A percentile compares a stretch with the other conserved stretches of the same genome.
Conservation (phyloP, 2,329 filamentous ascomycete species). For the Exophiala lecanii-corni region DNA sequence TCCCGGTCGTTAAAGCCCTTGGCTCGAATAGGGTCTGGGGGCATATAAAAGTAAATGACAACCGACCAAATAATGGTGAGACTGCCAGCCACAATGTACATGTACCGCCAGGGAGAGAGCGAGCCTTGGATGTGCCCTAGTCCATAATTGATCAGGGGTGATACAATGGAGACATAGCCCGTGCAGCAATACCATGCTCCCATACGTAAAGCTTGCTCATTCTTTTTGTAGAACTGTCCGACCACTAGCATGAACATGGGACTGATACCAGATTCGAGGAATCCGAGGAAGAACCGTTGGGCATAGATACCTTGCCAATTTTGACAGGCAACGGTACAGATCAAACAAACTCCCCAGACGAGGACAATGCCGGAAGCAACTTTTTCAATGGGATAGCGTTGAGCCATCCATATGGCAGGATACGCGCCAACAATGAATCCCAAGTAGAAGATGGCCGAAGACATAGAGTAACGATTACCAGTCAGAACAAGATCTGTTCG, state of each 20-base stretch:
- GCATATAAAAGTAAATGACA: conserved; percentile 58
- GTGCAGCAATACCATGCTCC: conserved; percentile 59
- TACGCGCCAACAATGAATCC: conserved; percentile 71
- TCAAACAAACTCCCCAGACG: conserved; percentile 63
- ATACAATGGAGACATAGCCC: conserved; percentile 40
- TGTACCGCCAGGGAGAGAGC: conserved; percentile 63
- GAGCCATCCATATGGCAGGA: conserved; percentile 65
- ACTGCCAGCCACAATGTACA: conserved; percentile 61
- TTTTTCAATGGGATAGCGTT: conserved; percentile 60
- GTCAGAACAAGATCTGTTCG: conserved; percentile 38
- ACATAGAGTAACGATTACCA: conserved; percentile 39
- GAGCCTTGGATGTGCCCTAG: conserved; percentile 58
- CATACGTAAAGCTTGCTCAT: conserved; percentile 60
- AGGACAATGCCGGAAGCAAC: conserved; percentile 61
- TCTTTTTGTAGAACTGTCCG: conserved; percentile 59
- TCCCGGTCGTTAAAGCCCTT: conserved; percentile 65
- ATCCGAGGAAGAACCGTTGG: conserved; percentile 60
- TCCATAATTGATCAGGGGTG: conserved; percentile 58
- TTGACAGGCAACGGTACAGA: conserved; percentile 63
- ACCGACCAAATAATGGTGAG: conserved; percentile 56
- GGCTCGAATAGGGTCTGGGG: conserved; percentile 61
- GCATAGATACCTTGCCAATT: conserved; percentile 59
- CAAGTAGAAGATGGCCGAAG: conserved; percentile 56
- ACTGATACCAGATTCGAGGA: conserved; percentile 61
- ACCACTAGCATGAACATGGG: conserved; percentile 64